phyloP scores from a whole-genome alignment of 208 protist genomes.

The Wallacemonas sp. region DNA sequence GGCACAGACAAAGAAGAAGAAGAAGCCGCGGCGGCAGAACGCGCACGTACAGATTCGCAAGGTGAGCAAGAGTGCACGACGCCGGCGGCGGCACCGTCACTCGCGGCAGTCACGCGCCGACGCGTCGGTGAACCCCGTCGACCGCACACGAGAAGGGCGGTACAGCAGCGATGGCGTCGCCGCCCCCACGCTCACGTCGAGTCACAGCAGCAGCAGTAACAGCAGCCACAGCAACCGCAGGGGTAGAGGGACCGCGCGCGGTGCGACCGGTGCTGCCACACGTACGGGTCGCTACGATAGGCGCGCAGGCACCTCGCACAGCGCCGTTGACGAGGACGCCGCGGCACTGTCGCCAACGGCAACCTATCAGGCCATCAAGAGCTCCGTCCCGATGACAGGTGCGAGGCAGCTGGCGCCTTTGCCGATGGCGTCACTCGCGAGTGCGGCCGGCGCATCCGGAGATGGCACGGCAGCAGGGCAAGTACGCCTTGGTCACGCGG shows the following conservation, averaged over 20 bases:
- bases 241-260: neutral
- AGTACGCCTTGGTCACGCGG: too few species aligned
- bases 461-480: too few species aligned
- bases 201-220: neutral
- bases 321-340: neutral
- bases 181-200: neutral
- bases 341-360: conserved; percentile 26
- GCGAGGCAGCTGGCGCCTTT: conserved; percentile 31
- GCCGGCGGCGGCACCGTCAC: conserved; percentile 35
- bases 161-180: neutral
- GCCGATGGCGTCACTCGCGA: neutral
- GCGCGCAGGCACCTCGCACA: neutral
- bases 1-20: neutral
- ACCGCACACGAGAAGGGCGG: neutral
- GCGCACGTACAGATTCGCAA: conserved; percentile 31
- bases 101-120: conserved; percentile 1
- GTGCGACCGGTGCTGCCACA: too few species aligned
- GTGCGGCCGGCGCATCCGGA: neutral
- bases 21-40: conserved; percentile 3
- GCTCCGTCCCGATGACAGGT: conserved; percentile 21
- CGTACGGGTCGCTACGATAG: too few species aligned
- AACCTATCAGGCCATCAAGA: conserved; percentile 75
- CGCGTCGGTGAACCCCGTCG: neutral
- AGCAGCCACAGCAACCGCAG: neutral
- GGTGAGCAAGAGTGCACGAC: conserved; percentile 37